phyloP scores from a whole-genome alignment of 257 asterid species.

The Salvia miltiorrhiza region DNA sequence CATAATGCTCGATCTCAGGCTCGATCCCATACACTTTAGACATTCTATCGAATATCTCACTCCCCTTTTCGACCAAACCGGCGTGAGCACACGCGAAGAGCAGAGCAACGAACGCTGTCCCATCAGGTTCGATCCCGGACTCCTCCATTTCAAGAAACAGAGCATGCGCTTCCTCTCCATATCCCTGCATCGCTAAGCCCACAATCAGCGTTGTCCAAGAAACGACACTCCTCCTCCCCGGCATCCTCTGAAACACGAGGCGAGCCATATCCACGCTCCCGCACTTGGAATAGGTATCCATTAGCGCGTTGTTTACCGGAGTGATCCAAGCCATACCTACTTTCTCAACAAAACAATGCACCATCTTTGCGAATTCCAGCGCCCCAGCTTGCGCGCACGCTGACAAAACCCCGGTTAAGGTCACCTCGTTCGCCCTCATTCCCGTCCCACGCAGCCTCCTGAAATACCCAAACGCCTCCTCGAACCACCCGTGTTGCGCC shows the following conservation, averaged over 20 bases:
- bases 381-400: constrained; percentile 83
- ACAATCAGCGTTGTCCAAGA: constrained; percentile 79
- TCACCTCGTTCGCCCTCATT: constrained; percentile 66
- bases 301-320: constrained; percentile 71
- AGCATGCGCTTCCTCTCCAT: constrained; percentile 60
- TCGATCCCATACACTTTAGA: constrained; percentile 40
- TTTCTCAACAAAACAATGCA: constrained; percentile 72
- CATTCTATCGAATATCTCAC: constrained; percentile 55
- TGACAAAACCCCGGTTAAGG: constrained; percentile 73
- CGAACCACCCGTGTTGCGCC: constrained; percentile 47
- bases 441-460: constrained; percentile 49
- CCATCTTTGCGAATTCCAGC: constrained; percentile 47
- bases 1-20: constrained; percentile 78
- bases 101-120: constrained; percentile 46
- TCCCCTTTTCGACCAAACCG: constrained; percentile 67
- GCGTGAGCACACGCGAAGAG: constrained; percentile 91
- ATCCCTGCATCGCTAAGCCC: constrained; percentile 82
- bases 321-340: constrained; percentile 56
- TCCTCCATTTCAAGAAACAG: constrained; percentile 64
- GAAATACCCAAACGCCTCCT: constrained; percentile 50
- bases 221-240: constrained; percentile 51
- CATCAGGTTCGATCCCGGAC: constrained; percentile 63
- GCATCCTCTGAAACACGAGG: constrained; percentile 58
- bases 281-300: constrained; percentile 73
- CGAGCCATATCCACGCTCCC: constrained; percentile 74